Base-by-base conservation (phyloP, 805 yeast species). In the Cyberlindnera saturnus region DNA sequence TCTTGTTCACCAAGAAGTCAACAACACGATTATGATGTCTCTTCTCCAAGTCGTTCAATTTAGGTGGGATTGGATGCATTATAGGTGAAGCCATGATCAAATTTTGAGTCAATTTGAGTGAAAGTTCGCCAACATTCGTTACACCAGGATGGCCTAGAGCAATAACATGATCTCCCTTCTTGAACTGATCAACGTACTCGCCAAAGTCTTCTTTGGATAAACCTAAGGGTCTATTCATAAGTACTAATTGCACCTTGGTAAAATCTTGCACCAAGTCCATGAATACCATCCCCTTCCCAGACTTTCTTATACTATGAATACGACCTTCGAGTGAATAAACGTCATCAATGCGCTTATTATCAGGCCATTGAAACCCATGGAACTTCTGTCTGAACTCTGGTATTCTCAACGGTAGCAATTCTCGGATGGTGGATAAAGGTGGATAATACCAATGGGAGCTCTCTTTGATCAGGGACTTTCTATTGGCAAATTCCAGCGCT, bases 81-180 rank as follows among this genome's bases (percentile, higher is more conserved):
- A 90, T 73, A 0, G 96, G 91, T 0, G 90, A 62, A 6, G 84
- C 71, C 11, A 88, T 61, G 20, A 39, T 47, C 2, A 86, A 59
- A 2, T 79, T 71, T n/a, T 57, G 46, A 0, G 64, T 62, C 11
- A 81, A 70, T 48, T 84, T 78, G 40, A 91, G 56, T 1, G 96
- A 82, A 7, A 89, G 64, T 50, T 90, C 96, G 0, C 91, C 93
- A 4, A 79, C 77, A 42, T 81, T 79, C 0, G 97, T 86, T 3
- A 74, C 60, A 20, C 91, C 86, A 0, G 96, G 89, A 19, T 52
- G 58, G 0, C 99, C 99, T 3, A 63, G 54, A 19, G 82, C 77
- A 7, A 76, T 64, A 4, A 91, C 65, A 36, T 73, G 74, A 56
- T 91, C 99, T 0, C 96, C 96, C 18, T 74, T 74, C 38, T 82